Evolutionary conservation across 2,329 filamentous ascomycete species (phyloP), one percentile per base, ranked within the genome.

Genomic region (Lachnellula suecica): DNA sequence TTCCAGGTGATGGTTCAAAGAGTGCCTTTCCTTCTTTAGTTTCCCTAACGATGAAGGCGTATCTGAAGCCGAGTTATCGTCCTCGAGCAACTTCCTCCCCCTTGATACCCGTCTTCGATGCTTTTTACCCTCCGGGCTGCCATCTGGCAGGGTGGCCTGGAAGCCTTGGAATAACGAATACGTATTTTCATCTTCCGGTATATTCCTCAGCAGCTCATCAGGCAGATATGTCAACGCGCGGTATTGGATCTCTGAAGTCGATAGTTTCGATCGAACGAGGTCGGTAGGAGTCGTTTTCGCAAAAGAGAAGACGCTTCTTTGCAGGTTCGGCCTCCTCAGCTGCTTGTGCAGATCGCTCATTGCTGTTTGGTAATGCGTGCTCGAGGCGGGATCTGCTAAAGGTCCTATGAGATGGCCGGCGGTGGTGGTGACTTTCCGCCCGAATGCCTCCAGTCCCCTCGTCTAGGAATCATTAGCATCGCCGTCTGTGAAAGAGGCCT

Each of bases 121-220:
- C 68, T 87, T 89, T 68, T 87, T 85, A 60, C 81, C 82, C 57
- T 87, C 82, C 15, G 94, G 88, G 4, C 77, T 78, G 58, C 82
- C 71, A 58, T 85, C 82, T 2, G 92, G 92, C 57, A 96, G 79
- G 58, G 85, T 92, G 44, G 93, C 94, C 73, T 96, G 87, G 71
- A 99, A 99, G 60, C 94, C 94, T 71, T 99, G 90, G 70, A 99
- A 97, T 41, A 99, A 79, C 37, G 92, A 97, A 74, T 96, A 99
- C 15, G 85, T 78, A 71, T 89, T 95, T 20, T 87, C 85, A 67
- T 87, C 82, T 55, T 96, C 91, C 61, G 94, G 94, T 46, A 97
- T 93, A 68, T 96, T 92, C 60, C 78, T 77, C 43, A 99, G 82
- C 61, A 99, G 81, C 57, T 97, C 92, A 72, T 99, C 93, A 45